Conservation (phyloP, 2,329 filamentous ascomycete genomes). For the Ascocoryne sarcoides region DNA sequence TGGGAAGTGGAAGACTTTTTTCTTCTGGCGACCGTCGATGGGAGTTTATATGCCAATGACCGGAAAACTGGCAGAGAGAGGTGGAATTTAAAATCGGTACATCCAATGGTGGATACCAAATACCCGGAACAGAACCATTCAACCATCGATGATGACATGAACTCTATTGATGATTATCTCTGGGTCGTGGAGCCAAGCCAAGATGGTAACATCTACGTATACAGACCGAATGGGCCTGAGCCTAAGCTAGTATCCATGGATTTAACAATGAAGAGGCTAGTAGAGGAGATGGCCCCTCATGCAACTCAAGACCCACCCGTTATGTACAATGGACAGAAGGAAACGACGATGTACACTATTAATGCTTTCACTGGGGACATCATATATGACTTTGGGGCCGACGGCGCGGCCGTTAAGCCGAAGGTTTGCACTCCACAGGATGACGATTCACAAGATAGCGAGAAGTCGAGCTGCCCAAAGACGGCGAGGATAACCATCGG, state of each 20-base stretch:
- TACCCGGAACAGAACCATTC: slow-evolving; percentile 68
- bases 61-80: slow-evolving; percentile 73
- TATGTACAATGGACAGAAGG: slow-evolving; percentile 86
- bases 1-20: slow-evolving; percentile 99
- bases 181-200: slow-evolving; percentile 93
- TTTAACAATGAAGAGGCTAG: slow-evolving; percentile 75
- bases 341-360: slow-evolving; percentile 79
- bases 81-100: slow-evolving; percentile 78
- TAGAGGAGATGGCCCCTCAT: slow-evolving; percentile 75
- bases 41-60: slow-evolving; percentile 86
- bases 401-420: slow-evolving; percentile 57
- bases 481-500: slow-evolving; percentile 67
- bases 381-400: slow-evolving; percentile 73
- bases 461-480: slow-evolving; percentile 53
- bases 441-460: slow-evolving; percentile 51
- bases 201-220: slow-evolving; percentile 80
- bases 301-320: slow-evolving; percentile 66
- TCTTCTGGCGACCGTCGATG: slow-evolving; percentile 99
- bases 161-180: slow-evolving; percentile 70
- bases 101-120: slow-evolving; percentile 83
- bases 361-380: slow-evolving; percentile 79
- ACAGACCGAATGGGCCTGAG: slow-evolving; percentile 57
- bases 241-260: slow-evolving; percentile 56
- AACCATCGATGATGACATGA: slow-evolving; percentile 44
- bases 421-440: slow-evolving; percentile 50